These are phyloP conservation scores for Dovyalis caffra DNA, from an alignment of 345 rosid species.

Conservation along the genomic window DNA sequence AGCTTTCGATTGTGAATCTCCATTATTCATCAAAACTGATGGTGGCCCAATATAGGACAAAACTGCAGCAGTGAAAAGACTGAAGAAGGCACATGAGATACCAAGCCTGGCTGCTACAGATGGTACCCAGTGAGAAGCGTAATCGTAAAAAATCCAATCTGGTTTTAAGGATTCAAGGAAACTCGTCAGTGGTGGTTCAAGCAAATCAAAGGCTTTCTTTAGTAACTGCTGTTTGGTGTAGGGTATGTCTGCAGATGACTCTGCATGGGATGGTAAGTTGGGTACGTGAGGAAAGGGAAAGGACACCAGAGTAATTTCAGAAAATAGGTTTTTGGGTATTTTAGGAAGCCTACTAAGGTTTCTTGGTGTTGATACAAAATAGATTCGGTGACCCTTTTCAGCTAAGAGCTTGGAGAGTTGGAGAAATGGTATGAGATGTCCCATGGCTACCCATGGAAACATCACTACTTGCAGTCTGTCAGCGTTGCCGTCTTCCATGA, in stretches of 20 bases:
- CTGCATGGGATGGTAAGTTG: slow-evolving; percentile 33
- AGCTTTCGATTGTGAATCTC: slow-evolving; percentile 4
- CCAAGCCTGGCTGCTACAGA: slow-evolving; percentile 23
- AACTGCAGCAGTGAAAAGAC: slow-evolving; percentile 22
- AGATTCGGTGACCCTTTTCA: slow-evolving; percentile 23
- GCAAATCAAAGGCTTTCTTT: slow-evolving; percentile 39
- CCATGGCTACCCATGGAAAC: slow-evolving; percentile 36
- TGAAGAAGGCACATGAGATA: slow-evolving; percentile 24
- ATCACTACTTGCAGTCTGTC: slow-evolving; percentile 14
- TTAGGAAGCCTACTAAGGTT: slow-evolving; percentile 13
- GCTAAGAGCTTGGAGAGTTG: slow-evolving; percentile 23
- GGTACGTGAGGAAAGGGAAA: slow-evolving; percentile 28
- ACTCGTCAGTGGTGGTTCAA: slow-evolving; percentile 21
- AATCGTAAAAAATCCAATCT: slow-evolving; percentile 44
- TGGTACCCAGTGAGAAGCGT: slow-evolving; percentile 45
- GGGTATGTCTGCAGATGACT: slow-evolving; percentile 39
- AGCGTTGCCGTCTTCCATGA: slow-evolving; percentile 13
- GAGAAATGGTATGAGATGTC: slow-evolving; percentile 26
- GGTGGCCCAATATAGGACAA: slow-evolving; percentile 19
- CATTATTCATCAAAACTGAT: slow-evolving; percentile 5
- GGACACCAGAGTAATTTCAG: slow-evolving; percentile 25
- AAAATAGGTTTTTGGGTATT: slow-evolving; percentile 9
- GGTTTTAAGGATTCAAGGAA: slow-evolving; percentile 31
- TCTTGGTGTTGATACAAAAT: slow-evolving; percentile 24
- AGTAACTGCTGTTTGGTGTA: slow-evolving; percentile 24